Base-by-base conservation (phyloP, 345 rosid species). In the Populus simonii region DNA sequence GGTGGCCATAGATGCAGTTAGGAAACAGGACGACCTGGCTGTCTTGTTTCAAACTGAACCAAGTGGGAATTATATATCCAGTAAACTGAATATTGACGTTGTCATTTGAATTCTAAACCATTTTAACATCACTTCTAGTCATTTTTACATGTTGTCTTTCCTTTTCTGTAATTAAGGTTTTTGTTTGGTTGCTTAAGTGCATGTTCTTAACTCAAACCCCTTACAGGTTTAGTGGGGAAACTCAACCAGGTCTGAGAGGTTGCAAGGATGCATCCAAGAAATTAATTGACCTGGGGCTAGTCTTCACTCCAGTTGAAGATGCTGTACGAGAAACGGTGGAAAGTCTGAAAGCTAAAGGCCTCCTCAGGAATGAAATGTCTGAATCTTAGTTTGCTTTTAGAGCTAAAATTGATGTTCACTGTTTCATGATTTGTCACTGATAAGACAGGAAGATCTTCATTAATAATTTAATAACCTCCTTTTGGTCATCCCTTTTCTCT, bases 251-350 rank as follows among this genome's bases (percentile, higher is more conserved):
- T 6, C 80, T 92, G 74, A 71, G 73, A 69, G 59, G 86, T 1
- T 83, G 94, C 80, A 27, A 84, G 63, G 88, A 90, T 72, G 94
- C 96, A n/a, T 94, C 94, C 51, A 90, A 92, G 89, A 89, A 88
- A 80, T 78, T 92, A 79, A 86, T 90, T 0, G 78, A 89, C 68
- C 84, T 90, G 27, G 97, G 97, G 29, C 12, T 94, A 45, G 78
- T 78, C 63, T 94, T 92, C 80, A 88, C 88, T 5, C 83, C 90
- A 1, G 80, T 91, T n/a, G 97, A 90, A 85, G 93, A 88, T 41
- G 85, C 93, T 63, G 83, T 91, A 9, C 70, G 80, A 49, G 94
- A 92, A 35, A 84, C 96, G 0, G 93, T 90, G 11, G 88, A 87
- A 75, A 91, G 93, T 82, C 75, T 89, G 67, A 79, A 65, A 83